Evolutionary conservation across 441 rosid genomes (phyloP).

Genomic region (Adansonia grandidieri): DNA sequence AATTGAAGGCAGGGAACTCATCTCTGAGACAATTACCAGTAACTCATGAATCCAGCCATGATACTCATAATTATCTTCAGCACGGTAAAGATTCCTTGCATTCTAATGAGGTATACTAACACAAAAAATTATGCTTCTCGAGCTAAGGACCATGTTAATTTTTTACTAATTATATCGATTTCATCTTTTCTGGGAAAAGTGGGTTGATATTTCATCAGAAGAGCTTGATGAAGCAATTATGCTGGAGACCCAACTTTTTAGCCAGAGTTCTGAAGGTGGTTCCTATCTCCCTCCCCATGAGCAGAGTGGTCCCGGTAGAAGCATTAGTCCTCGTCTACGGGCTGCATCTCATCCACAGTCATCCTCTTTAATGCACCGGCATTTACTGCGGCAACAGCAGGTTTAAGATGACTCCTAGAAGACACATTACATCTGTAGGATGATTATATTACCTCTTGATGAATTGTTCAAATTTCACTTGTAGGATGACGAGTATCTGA

Average conservation of each 20-base stretch:
- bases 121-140: conserved; percentile 10
- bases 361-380: conserved; percentile 32
- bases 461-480: conserved; percentile 23
- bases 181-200: conserved; percentile 40
- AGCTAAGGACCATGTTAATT: neutral
- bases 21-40: conserved; percentile 40
- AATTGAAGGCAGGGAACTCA: conserved; percentile 50
- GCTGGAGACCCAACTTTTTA: conserved; percentile 65
- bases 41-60: conserved; percentile 34
- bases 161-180: conserved; percentile 25
- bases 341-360: conserved; percentile 32
- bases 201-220: conserved; percentile 63
- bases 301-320: conserved; percentile 29
- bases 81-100: conserved; percentile 32
- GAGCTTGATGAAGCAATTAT: conserved; percentile 69
- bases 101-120: conserved; percentile 43
- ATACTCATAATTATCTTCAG: conserved; percentile 28
- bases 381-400: conserved; percentile 44
- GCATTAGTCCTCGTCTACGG: conserved; percentile 22
- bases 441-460: conserved; percentile 11
- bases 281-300: conserved; percentile 29
- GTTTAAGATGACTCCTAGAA: conserved; percentile 27
- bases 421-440: conserved; percentile 14
- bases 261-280: conserved; percentile 44
- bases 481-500: conserved; percentile 53